Conservation (phyloP, 2,329 filamentous ascomycete genomes). For the Colletotrichum plurivorum region DNA sequence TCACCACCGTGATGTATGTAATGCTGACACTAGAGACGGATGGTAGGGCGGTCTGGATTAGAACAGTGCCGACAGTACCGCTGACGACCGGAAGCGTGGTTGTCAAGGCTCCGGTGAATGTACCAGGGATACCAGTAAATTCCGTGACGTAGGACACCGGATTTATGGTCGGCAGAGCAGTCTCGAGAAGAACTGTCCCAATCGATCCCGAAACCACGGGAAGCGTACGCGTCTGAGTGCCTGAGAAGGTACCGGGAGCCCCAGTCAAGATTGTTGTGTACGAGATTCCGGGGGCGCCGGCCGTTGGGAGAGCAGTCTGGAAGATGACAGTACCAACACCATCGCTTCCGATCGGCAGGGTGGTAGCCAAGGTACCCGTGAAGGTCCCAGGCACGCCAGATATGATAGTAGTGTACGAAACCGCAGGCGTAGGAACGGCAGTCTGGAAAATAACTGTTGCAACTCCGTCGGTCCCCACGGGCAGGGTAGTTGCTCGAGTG, state of each 20-base stretch:
- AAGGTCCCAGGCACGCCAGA: slow-evolving; percentile 23
- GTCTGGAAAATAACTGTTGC: slow-evolving; percentile 13
- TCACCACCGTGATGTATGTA: slow-evolving; percentile 16
- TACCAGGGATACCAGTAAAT: slow-evolving; percentile 15
- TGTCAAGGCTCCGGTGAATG: slow-evolving; percentile 1
- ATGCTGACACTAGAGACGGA: slow-evolving; percentile 1
- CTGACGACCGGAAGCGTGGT: slow-evolving; percentile 5
- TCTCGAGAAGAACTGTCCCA: slow-evolving; percentile 24
- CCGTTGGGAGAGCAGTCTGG: slow-evolving; percentile 21
- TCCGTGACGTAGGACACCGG: not conserved
- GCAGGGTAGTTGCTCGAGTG: not conserved
- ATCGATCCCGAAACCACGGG: not conserved
- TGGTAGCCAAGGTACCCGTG: not conserved
- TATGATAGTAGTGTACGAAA: slow-evolving; percentile 15
- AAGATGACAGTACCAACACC: slow-evolving; percentile 20
- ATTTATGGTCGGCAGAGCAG: slow-evolving; percentile 10
- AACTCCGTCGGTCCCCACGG: slow-evolving; percentile 1
- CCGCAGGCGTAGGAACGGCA: not conserved
- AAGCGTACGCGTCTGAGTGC: slow-evolving; percentile 4
- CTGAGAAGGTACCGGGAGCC: slow-evolving; percentile 14
- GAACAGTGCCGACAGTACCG: slow-evolving; percentile 9
- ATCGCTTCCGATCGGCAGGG: slow-evolving; percentile 15
- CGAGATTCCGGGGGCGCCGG: not conserved
- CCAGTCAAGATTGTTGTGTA: slow-evolving; percentile 17
- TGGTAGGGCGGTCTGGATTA: slow-evolving; percentile 17